phyloP scores from a whole-genome alignment of 2,329 filamentous ascomycete species.

The Geosmithia putterillii region DNA sequence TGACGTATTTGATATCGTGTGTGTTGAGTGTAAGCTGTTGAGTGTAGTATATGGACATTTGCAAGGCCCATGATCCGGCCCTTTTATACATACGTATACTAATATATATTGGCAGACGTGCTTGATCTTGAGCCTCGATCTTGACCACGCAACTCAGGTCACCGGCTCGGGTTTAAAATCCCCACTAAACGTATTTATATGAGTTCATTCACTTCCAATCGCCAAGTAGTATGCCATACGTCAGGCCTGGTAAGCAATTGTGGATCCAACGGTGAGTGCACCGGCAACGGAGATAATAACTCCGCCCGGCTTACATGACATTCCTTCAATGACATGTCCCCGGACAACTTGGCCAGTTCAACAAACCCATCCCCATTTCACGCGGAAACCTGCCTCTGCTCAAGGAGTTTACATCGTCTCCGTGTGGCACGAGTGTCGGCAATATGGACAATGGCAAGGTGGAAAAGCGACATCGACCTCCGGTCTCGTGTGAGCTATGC shows the following conservation, averaged over 20 bases:
- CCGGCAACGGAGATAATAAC: conserved; percentile 7
- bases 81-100: too few species aligned
- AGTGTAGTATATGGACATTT: too few species aligned
- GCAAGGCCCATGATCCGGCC: too few species aligned
- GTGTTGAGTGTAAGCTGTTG: too few species aligned
- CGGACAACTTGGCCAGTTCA: neutral
- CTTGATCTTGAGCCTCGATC: too few species aligned
- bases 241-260: too few species aligned
- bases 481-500: conserved; percentile 20
- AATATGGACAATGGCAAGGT: conserved; percentile 8
- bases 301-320: conserved; percentile 5
- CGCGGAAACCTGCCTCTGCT: too few species aligned
- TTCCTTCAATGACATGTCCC: neutral
- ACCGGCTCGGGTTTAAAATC: neutral
- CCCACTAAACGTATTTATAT: neutral
- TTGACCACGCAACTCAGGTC: too few species aligned
- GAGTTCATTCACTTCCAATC: too few species aligned
- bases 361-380: neutral
- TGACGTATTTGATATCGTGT: neutral
- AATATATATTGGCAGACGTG: too few species aligned
- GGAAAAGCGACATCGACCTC: conserved; percentile 20
- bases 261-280: neutral
- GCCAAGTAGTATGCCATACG: too few species aligned
- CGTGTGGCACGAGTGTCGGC: too few species aligned
- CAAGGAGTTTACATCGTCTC: neutral